These are phyloP conservation scores for Hapsidospora chrysogenum DNA, from an alignment of 495 filamentous ascomycete genomes.

Conservation along the genomic window DNA sequence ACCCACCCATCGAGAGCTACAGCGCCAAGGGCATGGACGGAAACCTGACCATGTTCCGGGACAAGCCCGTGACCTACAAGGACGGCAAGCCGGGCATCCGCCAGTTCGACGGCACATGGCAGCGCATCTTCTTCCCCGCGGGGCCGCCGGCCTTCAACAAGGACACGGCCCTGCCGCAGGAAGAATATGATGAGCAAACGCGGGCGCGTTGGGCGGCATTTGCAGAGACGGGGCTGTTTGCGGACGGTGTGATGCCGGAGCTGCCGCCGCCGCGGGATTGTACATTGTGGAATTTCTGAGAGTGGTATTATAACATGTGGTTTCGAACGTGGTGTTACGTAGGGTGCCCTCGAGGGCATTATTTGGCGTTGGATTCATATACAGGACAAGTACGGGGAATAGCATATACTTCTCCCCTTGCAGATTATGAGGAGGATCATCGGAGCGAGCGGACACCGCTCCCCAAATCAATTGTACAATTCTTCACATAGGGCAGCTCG, in stretches of 20 bases:
- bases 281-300: slow-evolving; percentile 52
- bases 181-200: slow-evolving; percentile 25
- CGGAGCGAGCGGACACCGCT: too few relatives aligned
- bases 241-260: slow-evolving; percentile 45
- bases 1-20: slow-evolving; percentile 23
- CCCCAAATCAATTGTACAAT: too few relatives aligned
- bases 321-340: too few relatives aligned
- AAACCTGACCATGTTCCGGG: slow-evolving; percentile 20
- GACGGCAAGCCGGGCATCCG: slow-evolving; percentile 13
- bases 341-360: background rate
- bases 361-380: background rate
- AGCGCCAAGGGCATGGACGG: slow-evolving; percentile 12
- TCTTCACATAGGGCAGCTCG: too few relatives aligned
- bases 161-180: slow-evolving; percentile 31
- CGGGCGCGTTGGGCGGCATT: slow-evolving; percentile 42
- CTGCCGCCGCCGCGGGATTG: slow-evolving; percentile 59
- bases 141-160: slow-evolving; percentile 44
- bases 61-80: slow-evolving; percentile 21
- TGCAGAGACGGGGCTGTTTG: slow-evolving; percentile 42
- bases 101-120: slow-evolving; percentile 23
- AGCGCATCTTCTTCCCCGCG: slow-evolving; percentile 51
- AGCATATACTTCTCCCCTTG: too few relatives aligned
- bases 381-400: too few relatives aligned
- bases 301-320: too few relatives aligned
- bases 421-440: too few relatives aligned